Conservation (phyloP, 2,329 filamentous ascomycete genomes). For the Colletotrichum chlorophyti region DNA sequence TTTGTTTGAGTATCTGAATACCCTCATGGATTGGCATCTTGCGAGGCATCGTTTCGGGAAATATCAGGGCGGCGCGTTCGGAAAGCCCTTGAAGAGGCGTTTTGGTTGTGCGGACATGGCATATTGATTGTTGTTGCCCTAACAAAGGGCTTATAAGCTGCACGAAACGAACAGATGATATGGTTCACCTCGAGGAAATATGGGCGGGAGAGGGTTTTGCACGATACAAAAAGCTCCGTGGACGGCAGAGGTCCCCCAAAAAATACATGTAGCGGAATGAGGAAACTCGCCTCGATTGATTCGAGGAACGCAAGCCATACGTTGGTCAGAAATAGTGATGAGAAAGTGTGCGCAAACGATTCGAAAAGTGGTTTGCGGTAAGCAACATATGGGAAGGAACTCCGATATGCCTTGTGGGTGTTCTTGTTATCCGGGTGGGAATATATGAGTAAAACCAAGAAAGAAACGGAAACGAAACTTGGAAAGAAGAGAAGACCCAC, state of each 20-base stretch:
- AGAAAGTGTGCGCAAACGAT: background rate
- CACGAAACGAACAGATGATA: conserved; percentile 8
- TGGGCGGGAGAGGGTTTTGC: background rate
- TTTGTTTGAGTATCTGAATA: conserved; percentile 26
- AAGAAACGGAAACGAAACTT: no score
- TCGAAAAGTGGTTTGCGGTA: no score
- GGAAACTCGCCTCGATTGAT: background rate
- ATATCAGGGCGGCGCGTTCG: conserved; percentile 17
- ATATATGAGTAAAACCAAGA: no score
- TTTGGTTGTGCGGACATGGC: conserved; percentile 9
- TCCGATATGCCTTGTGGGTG: no score
- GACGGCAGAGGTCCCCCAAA: background rate
- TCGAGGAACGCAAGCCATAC: no score
- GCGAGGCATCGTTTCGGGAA: conserved; percentile 13
- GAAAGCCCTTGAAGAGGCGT: conserved; percentile 4
- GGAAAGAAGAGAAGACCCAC: no score
- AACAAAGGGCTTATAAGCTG: conserved; percentile 8
- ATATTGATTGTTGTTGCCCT: conserved; percentile 9
- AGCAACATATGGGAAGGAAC: no score
- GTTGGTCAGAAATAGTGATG: no score
- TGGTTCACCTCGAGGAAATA: background rate
- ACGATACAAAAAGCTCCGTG: conserved; percentile 11
- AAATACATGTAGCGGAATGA: background rate
- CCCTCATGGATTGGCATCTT: conserved; percentile 28
- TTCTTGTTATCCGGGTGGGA: no score